These are phyloP conservation scores for Neofusicoccum cordaticola DNA, from an alignment of 2,329 filamentous ascomycete genomes.

Conservation along the genomic window DNA sequence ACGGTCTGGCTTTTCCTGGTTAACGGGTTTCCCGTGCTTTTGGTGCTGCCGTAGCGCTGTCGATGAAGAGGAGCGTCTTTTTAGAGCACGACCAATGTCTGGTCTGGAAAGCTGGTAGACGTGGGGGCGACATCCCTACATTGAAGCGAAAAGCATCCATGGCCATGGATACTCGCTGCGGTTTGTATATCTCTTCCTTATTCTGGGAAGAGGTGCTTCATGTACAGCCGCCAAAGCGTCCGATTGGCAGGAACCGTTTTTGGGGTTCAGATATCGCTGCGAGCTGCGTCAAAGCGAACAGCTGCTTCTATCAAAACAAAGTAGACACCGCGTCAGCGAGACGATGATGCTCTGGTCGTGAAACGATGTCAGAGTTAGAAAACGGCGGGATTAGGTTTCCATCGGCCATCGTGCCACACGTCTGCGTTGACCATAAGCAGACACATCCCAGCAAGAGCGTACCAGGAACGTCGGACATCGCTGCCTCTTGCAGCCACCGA, in stretches of 20 bases:
- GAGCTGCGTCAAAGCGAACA: neutral
- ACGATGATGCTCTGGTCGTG: slow-evolving; percentile 1
- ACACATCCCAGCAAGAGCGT: neutral
- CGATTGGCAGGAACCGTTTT: neutral
- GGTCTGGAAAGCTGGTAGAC: neutral
- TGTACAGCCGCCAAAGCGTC: neutral
- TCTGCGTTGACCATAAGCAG: neutral
- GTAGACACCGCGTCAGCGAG: neutral
- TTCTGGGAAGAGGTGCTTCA: neutral
- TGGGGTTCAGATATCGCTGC: neutral
- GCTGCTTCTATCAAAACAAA: neutral
- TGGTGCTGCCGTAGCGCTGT: slow-evolving; percentile 11
- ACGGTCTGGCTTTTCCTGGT: neutral
- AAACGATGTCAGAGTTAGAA: slow-evolving; percentile 4
- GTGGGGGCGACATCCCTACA: neutral
- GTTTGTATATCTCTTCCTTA: neutral
- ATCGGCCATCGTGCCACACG: neutral
- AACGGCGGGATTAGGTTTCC: slow-evolving; percentile 12
- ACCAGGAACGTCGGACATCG: neutral
- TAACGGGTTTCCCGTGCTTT: neutral
- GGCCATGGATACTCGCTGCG: neutral
- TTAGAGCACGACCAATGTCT: neutral
- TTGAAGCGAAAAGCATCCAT: neutral
- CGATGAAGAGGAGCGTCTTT: neutral
- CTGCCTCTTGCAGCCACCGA: neutral